These are phyloP conservation scores for Chaetomium sp. DNA, from an alignment of 2,329 filamentous ascomycete species.

Conservation along the genomic window DNA sequence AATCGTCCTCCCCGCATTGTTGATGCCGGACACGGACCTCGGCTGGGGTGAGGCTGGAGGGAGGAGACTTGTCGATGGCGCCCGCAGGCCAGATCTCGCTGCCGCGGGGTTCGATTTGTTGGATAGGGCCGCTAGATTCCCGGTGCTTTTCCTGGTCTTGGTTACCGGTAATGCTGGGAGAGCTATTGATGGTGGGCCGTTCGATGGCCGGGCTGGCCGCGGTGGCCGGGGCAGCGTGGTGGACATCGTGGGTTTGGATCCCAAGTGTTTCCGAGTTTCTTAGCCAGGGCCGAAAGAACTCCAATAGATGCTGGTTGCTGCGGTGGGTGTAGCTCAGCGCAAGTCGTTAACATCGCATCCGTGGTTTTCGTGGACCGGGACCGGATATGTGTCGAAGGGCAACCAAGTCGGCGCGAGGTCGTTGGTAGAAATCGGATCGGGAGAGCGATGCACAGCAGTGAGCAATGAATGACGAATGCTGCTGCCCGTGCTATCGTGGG, in stretches of 20 bases:
- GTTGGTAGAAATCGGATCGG: neutral
- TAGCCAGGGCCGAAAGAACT: neutral
- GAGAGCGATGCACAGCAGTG: neutral
- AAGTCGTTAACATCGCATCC: constrained; percentile 18
- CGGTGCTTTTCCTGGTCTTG: constrained; percentile 65
- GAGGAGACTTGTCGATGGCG: constrained; percentile 51
- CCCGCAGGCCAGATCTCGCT: constrained; percentile 52
- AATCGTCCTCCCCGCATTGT: constrained; percentile 59
- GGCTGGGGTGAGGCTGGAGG: constrained; percentile 48
- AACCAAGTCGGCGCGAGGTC: neutral
- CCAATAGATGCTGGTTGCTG: constrained; percentile 4
- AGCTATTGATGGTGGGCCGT: constrained; percentile 64
- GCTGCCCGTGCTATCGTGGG: too few relatives aligned
- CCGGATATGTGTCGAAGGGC: too few relatives aligned
- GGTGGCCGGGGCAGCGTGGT: constrained; percentile 61
- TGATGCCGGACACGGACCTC: constrained; percentile 49
- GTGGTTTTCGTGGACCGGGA: neutral
- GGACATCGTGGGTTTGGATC: constrained; percentile 37
- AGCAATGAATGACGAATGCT: too few relatives aligned
- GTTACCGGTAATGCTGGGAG: constrained; percentile 67
- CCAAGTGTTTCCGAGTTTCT: too few relatives aligned
- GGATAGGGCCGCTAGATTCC: constrained; percentile 36
- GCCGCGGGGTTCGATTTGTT: constrained; percentile 40
- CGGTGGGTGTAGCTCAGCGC: constrained; percentile 4
- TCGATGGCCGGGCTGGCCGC: constrained; percentile 58